These are phyloP conservation scores for Rutstroemia sydowiana DNA, from an alignment of 2,329 filamentous ascomycete species.

Conservation along the genomic window DNA sequence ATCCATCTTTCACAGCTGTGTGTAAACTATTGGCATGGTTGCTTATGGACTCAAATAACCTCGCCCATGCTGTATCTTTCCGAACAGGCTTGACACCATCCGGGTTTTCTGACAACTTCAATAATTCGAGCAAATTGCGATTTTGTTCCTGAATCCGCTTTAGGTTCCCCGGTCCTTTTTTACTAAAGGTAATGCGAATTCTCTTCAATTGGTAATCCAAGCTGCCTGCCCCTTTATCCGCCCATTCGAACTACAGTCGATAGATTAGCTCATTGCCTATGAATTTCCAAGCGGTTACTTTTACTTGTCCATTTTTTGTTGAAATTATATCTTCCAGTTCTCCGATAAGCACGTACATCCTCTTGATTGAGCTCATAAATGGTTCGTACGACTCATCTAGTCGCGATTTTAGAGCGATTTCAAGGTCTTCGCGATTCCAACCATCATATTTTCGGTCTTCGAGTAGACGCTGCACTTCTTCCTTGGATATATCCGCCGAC, in stretches of 20 bases:
- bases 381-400: slow-evolving; percentile 16
- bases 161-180: slow-evolving; percentile 15
- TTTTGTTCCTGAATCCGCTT: slow-evolving; percentile 17
- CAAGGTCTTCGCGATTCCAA: slow-evolving; percentile 17
- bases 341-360: slow-evolving; percentile 15
- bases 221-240: slow-evolving; percentile 13
- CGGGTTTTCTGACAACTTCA: slow-evolving; percentile 17
- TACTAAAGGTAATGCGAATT: slow-evolving; percentile 21
- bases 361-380: slow-evolving; percentile 18
- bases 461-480: slow-evolving; percentile 18
- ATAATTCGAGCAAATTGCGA: slow-evolving; percentile 15
- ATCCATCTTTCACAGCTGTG: slow-evolving; percentile 17
- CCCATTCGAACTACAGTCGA: slow-evolving; percentile 20
- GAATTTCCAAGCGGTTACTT: background rate
- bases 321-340: slow-evolving; percentile 18
- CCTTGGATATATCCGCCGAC: slow-evolving; percentile 15
- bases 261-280: too few relatives aligned
- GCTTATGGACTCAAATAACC: slow-evolving; percentile 20
- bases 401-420: slow-evolving; percentile 8
- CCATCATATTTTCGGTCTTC: slow-evolving; percentile 15
- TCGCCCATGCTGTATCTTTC: slow-evolving; percentile 20
- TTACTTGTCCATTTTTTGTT: slow-evolving; percentile 21
- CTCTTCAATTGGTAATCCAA: slow-evolving; percentile 24
- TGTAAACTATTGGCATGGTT: slow-evolving; percentile 20
- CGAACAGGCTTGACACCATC: slow-evolving; percentile 13